These are phyloP conservation scores for Lumnitzera racemosa DNA, from an alignment of 345 rosid species.

Conservation along the genomic window DNA sequence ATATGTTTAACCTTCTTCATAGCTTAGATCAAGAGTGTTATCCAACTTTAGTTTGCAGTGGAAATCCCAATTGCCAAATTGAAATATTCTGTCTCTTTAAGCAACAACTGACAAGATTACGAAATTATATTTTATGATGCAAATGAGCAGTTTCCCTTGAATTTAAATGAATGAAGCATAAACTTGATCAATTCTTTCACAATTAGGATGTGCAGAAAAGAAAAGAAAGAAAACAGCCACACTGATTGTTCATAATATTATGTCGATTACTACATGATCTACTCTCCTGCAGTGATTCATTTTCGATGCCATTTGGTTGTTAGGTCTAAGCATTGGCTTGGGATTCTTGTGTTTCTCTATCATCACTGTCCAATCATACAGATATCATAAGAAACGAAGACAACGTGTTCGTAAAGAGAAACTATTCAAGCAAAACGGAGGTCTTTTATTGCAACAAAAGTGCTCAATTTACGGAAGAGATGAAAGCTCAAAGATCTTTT, in stretches of 20 bases:
- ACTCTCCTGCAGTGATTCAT: not conserved
- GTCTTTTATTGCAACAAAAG: constrained; percentile 13
- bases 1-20: too few species aligned
- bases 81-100: not conserved
- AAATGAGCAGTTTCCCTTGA: too few species aligned
- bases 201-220: not conserved
- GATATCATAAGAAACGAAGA: constrained; percentile 6
- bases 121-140: too few species aligned
- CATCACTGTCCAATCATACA: constrained; percentile 6
- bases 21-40: too few species aligned
- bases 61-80: too few species aligned
- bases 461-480: constrained; percentile 6
- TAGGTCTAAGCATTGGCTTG: constrained; percentile 12
- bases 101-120: too few species aligned
- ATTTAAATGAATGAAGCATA: too few species aligned
- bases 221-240: not conserved
- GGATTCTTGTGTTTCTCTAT: constrained; percentile 11
- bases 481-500: constrained; percentile 13
- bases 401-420: constrained; percentile 6
- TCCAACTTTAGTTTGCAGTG: too few species aligned
- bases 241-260: not conserved
- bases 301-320: not conserved
- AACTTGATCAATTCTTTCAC: not conserved
- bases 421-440: constrained; percentile 17
- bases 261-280: not conserved